Evolutionary conservation across 1,139 yeast species (phyloP).

Genomic region (Kodamaea sp.): DNA sequence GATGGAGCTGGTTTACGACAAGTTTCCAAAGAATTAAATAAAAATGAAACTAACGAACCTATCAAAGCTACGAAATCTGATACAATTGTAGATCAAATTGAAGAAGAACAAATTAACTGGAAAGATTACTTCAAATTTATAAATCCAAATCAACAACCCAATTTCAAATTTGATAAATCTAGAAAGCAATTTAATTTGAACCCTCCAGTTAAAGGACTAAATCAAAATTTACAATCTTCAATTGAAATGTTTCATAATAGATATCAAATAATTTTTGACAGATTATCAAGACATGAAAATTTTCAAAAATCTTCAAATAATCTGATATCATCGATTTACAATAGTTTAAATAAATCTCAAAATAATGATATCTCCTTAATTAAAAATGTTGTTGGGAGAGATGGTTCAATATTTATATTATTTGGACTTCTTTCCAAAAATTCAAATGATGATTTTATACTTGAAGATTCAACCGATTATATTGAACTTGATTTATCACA

Average conservation of each 20-base stretch:
- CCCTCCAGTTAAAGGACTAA: slow-evolving; percentile 9
- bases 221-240: slow-evolving; percentile 19
- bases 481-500: slow-evolving; percentile 71
- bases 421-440: slow-evolving; percentile 72
- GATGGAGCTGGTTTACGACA: slow-evolving; percentile 68
- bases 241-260: slow-evolving; percentile 38
- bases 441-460: slow-evolving; percentile 61
- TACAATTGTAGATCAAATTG: slow-evolving; percentile 26
- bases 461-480: slow-evolving; percentile 79
- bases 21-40: slow-evolving; percentile 55
- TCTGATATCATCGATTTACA: slow-evolving; percentile 15
- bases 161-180: slow-evolving; percentile 58
- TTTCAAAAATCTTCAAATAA: slow-evolving; percentile 50
- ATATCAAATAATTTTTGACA: slow-evolving; percentile 60
- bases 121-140: slow-evolving; percentile 65
- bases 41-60: slow-evolving; percentile 16
- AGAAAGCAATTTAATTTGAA: slow-evolving; percentile 58
- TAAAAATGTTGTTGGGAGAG: slow-evolving; percentile 81
- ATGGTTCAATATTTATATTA: slow-evolving; percentile 68
- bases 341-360: slow-evolving; percentile 8
- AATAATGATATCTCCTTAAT: slow-evolving; percentile 64
- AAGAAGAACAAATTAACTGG: slow-evolving; percentile 50
- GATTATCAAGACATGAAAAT: slow-evolving; percentile 70
- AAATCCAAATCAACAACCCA: slow-evolving; percentile 64
- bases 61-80: slow-evolving; percentile 21